Evolutionary conservation across 768 basidiomycete genomes (phyloP).

Genomic region (Tulasnella sp.): DNA sequence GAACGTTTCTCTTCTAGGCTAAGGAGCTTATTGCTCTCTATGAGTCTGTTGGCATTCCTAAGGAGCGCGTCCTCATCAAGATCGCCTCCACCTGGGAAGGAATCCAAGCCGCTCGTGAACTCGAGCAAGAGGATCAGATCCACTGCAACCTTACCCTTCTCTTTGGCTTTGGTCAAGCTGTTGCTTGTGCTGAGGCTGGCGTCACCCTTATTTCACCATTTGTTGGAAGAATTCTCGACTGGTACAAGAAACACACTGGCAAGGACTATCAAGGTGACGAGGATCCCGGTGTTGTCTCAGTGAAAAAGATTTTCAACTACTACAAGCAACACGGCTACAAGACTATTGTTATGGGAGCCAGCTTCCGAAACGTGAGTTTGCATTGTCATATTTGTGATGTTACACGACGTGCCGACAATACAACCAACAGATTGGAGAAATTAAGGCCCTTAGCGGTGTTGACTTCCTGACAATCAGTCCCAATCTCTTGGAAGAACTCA

Average conservation of each 20-base stretch:
- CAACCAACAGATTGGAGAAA: constrained; percentile 62
- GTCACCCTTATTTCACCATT: constrained; percentile 99
- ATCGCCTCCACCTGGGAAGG: constrained; percentile 99
- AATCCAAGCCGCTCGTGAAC: constrained; percentile 95
- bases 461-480: constrained; percentile 97
- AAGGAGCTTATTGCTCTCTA: constrained; percentile 77
- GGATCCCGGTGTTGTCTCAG: constrained; percentile 92
- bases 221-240: constrained; percentile 98
- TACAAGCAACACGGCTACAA: constrained; percentile 99
- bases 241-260: constrained; percentile 87
- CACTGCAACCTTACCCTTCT: constrained; percentile 99
- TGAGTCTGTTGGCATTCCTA: constrained; percentile 82
- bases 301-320: constrained; percentile 96
- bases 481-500: constrained; percentile 80
- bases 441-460: constrained; percentile 87
- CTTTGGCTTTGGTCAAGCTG: constrained; percentile 97
- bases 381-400: not conserved
- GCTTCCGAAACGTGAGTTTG: constrained; percentile 84
- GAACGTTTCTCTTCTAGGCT: constrained; percentile 25
- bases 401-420: constrained; percentile 7
- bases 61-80: constrained; percentile 95
- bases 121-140: constrained; percentile 84
- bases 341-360: constrained; percentile 99
- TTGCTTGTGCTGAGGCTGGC: constrained; percentile 95
- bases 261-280: constrained; percentile 80